Base-by-base conservation (phyloP, 2,329 filamentous ascomycete species). In the Akanthomyces lecanii region DNA sequence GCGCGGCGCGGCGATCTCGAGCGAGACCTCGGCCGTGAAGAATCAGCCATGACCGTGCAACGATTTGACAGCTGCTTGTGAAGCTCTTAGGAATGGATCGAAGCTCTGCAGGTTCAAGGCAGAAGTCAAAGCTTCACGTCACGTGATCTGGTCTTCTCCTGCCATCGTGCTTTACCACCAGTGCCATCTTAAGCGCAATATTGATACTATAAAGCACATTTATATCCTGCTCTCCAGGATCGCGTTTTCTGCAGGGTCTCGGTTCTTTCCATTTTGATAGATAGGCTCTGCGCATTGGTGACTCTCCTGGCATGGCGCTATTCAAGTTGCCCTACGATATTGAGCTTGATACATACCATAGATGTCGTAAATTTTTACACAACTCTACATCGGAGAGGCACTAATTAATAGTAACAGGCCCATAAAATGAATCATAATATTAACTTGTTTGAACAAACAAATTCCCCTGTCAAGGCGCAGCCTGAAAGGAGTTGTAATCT, bases 1-100 rank as follows among this genome's bases (percentile, higher is more conserved):
- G 66, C 66, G 3, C 67, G 65, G 11, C 69, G 67, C 4, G 72
- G 72, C 1, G 72, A 73, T 23, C 69, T 64, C 23, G 71, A 70
- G 48, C 70, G 67, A 44, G 67, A 67, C 63, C 69, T 65, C 61
- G 67, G 67, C 25, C 56, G 61, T 30, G 66, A 52, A n/a, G 64
- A 59, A 60, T 70, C 70, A 2, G 66, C 65, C 72, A 73, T 73
- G 30, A 11, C 58, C 16, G 30, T 51, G 53, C 44, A 30, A 28
- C 6, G 28, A 10, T n/a, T 47, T 60, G 47, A 52, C 11, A 45
- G 18, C 33, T 52, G 33, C 36, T 21, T 12, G 16, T 21, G 28
- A 51, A n/a, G 33, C 23, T 50, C 21, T 16, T 16, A 28, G 23
- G 33, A 14, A 33, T 42, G 45, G 36, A 12, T 21, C 30, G 23